Evolutionary conservation across 2,329 filamentous ascomycete species (phyloP), one percentile per base, ranked within the genome.

Genomic region (Talaromyces sp.): DNA sequence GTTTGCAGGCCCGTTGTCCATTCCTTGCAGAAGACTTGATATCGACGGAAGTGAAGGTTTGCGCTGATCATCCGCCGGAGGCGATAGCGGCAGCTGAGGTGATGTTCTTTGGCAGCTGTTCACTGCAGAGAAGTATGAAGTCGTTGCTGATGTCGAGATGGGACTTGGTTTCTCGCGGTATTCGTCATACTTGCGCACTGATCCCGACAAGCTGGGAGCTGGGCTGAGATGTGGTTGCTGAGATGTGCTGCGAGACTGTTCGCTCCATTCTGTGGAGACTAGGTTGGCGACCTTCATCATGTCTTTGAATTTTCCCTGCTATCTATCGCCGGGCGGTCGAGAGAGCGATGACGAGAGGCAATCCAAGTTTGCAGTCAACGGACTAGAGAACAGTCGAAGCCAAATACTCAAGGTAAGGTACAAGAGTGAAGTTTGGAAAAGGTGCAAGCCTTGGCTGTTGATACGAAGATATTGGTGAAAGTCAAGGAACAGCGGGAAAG

Each of bases 41-140:
- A 98, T 97, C 42, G 93, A 96, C 21, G 93, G 93, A 63, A 98
- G 81, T 58, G 92, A 96, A 72, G 90, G 95, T 79, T 89, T 93
- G 68, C 86, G 78, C 71, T 92, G 89, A 70, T 77, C 75, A 56
- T 77, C 76, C n/a, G 73, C 74, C 18, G 76, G 76, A 14, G 76
- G 75, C 14, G 76, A 78, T 5, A 76, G 68, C 40, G 76, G 76
- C 21, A 72, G 66, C 61, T 73, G 72, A 46, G 69, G 65, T 16
- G 71, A 68, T 58, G 71, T 70, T 63, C 70, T 69, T 35, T 54
- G 18, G 59, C 23, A 55, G 62, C 70, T 70, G 18, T 68, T 69
- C 28, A 70, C 61, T 33, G 66, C 35, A 18, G 67, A 55, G 64
- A 70, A 71, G 65, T 70, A 72, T 12, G 67, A 70, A n/a, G 56